Conservation (phyloP, 352 stramenopile genomes). For the Phytophthora syringae region DNA sequence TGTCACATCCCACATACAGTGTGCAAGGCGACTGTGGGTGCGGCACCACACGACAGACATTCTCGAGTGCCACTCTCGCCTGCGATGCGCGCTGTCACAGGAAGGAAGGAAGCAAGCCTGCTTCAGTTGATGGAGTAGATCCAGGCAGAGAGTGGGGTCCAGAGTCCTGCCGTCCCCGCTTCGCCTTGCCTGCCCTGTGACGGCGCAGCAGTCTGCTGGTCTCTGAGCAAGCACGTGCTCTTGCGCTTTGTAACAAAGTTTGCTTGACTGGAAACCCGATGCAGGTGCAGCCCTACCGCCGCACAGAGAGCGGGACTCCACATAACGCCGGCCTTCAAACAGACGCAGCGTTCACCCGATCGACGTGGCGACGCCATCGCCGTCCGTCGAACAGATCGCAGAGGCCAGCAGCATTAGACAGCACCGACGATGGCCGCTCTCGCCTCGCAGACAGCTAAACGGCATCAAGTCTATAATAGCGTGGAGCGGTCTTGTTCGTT, state of each 20-base stretch:
- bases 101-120: too few species aligned
- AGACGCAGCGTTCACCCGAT: slow-evolving; percentile 2
- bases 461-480: background rate
- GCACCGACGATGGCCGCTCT: background rate
- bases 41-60: slow-evolving; percentile 20
- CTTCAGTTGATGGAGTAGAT: background rate
- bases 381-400: background rate
- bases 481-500: background rate
- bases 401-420: background rate
- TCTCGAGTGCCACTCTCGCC: slow-evolving; percentile 16
- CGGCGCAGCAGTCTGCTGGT: slow-evolving; percentile 15
- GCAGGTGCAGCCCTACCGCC: slow-evolving; percentile 4
- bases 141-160: too few species aligned
- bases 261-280: slow-evolving; percentile 20
- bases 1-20: slow-evolving; percentile 5
- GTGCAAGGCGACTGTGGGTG: background rate
- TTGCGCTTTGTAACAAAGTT: too few species aligned
- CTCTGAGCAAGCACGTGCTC: slow-evolving; percentile 14
- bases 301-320: slow-evolving; percentile 32
- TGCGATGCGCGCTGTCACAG: slow-evolving; percentile 15
- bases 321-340: slow-evolving; percentile 19
- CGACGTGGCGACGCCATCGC: slow-evolving; percentile 9
- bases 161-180: too few species aligned
- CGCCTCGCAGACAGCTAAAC: too few species aligned
- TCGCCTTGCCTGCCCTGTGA: slow-evolving; percentile 6